Conservation (phyloP, 129 eudicot genomes). For the Daucus carota region DH1_v3.0 NC_030381.2:28426001-28426500, state of each 20-base stretch:
- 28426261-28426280: slow-evolving; percentile 58
- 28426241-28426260: slow-evolving; percentile 96
- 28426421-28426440: neutral
- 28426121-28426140: slow-evolving; percentile 96
- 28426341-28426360: neutral
- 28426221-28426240: slow-evolving; percentile 71
- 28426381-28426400: neutral
- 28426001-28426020: slow-evolving; percentile 70
- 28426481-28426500: neutral
- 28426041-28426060: slow-evolving; percentile 80
- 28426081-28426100: slow-evolving; percentile 85
- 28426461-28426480: neutral
- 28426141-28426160: slow-evolving; percentile 62
- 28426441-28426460: neutral
- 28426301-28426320: neutral
- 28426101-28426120: slow-evolving; percentile 85
- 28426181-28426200: slow-evolving; percentile 78
- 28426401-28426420: neutral
- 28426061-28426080: slow-evolving; percentile 49
- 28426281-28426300: slow-evolving; percentile 5
- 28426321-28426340: neutral
- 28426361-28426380: neutral
- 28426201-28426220: slow-evolving; percentile 88
- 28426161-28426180: slow-evolving; percentile 88
- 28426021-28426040: slow-evolving; percentile 86